A percentile compares a stretch with the other conserved stretches of the same genome.
Conservation (phyloP, 2,329 filamentous ascomycete genomes). For the Calycina herbarum region DNA sequence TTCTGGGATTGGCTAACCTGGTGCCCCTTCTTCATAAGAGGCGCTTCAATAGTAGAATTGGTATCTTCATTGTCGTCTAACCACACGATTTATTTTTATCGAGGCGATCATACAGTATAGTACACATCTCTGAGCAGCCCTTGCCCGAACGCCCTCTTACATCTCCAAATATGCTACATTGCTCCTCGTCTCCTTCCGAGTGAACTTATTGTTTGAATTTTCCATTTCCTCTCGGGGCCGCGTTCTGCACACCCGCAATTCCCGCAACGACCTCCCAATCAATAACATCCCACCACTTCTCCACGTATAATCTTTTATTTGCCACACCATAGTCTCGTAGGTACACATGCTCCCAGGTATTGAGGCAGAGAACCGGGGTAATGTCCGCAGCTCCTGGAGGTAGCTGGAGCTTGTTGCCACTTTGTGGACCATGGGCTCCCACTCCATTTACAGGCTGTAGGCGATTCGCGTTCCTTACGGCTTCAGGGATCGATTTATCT, state of each 20-base stretch:
- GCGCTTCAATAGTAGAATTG: slow-evolving; percentile 19
- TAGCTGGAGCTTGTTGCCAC: slow-evolving; percentile 39
- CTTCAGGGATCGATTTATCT: slow-evolving; percentile 42
- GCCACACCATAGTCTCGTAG: slow-evolving; percentile 73
- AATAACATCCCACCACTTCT: slow-evolving; percentile 83
- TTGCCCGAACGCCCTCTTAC: slow-evolving; percentile 24
- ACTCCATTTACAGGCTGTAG: slow-evolving; percentile 36
- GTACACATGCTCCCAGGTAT: slow-evolving; percentile 96
- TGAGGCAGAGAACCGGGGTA: slow-evolving; percentile 82
- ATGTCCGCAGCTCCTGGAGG: slow-evolving; percentile 68
- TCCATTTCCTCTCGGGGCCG: background rate
- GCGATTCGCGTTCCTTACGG: slow-evolving; percentile 41
- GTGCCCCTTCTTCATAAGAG: background rate
- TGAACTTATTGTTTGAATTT: background rate
- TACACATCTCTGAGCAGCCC: slow-evolving; percentile 22
- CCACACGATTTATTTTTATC: slow-evolving; percentile 8
- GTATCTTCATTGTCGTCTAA: slow-evolving; percentile 16
- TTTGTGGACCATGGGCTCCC: slow-evolving; percentile 33
- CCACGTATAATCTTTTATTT: slow-evolving; percentile 75
- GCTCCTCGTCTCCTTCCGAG: slow-evolving; percentile 6
- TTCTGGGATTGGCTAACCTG: too few relatives aligned
- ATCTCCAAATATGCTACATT: slow-evolving; percentile 28
- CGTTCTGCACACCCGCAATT: slow-evolving; percentile 16
- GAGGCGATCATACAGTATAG: slow-evolving; percentile 30
- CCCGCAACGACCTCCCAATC: slow-evolving; percentile 75